A percentile compares a stretch with the other conserved stretches of the same genome.
These are phyloP conservation scores for Colletotrichum musae DNA, from an alignment of 2,329 filamentous ascomycete genomes.

Conservation along the genomic window DNA sequence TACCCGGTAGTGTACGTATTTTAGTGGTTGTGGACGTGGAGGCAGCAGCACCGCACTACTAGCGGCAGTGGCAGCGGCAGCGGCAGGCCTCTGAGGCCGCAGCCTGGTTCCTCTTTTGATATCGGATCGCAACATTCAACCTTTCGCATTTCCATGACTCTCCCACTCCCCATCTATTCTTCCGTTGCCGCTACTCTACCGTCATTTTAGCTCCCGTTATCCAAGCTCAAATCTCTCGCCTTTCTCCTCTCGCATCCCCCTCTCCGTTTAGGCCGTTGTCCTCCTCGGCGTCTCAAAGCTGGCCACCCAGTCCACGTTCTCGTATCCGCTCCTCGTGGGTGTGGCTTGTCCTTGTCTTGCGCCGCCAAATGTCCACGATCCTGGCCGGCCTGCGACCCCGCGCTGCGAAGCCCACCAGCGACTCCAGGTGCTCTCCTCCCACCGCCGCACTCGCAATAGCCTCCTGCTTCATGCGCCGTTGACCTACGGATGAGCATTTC, in stretches of 20 bases:
- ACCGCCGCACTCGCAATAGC: constrained; percentile 17
- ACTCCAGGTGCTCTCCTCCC: constrained; percentile 22
- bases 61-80: constrained; percentile 15
- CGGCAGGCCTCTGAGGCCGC: constrained; percentile 39
- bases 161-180: constrained; percentile 28
- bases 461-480: constrained; percentile 35
- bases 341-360: constrained; percentile 40
- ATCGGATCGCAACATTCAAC: constrained; percentile 38
- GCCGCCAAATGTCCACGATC: constrained; percentile 42
- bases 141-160: constrained; percentile 29
- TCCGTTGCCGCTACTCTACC: constrained; percentile 22
- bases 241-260: neutral
- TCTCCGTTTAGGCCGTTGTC: constrained; percentile 32
- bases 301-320: constrained; percentile 33
- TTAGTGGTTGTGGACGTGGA: too few species aligned
- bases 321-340: constrained; percentile 34
- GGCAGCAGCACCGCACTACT: neutral
- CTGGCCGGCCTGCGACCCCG: constrained; percentile 40
- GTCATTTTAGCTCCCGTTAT: constrained; percentile 28
- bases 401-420: constrained; percentile 37
- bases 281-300: constrained; percentile 30
- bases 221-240: constrained; percentile 1
- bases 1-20: too few species aligned
- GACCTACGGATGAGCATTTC: constrained; percentile 46
- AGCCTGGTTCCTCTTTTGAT: constrained; percentile 34